Base-by-base conservation (phyloP, 768 basidiomycete genomes). In the Fomitopsis pulvina region DNA sequence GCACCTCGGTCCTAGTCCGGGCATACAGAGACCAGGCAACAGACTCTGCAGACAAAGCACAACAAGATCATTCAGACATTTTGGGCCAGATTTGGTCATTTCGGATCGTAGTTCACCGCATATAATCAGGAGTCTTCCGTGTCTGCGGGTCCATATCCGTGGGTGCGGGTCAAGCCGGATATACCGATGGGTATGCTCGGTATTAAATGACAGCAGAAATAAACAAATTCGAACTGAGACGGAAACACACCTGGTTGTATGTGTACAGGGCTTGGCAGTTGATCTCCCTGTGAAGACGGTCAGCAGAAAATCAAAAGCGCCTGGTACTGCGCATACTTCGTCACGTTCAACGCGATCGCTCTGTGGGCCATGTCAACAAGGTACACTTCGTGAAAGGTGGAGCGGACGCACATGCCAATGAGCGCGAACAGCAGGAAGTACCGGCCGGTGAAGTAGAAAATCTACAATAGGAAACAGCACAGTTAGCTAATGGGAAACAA, bases 181-280 rank as follows among this genome's bases (percentile, higher is more conserved):
- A 32, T 37, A 37, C 18, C n/a, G n/a, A n/a, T n/a, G n/a, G n/a
- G n/a, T n/a, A n/a, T 9, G n/a, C 32, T 34, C n/a, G 9, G n/a
- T 9, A n/a, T 34, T 34, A 34, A 34, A 9, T 34, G n/a, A 9
- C n/a, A n/a, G n/a, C 32, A 34, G 32, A n/a, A 34, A 34, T n/a
- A n/a, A 34, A 9, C 32, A 9, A n/a, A n/a, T n/a, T n/a, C n/a
- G n/a, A n/a, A n/a, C n/a, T n/a, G n/a, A n/a, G 32, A 34, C 32
- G 16, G n/a, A 4, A 16, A 26, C 41, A 14, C 30, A 37, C 51
- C 69, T 75, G 63, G 53, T 75, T 76, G 60, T 73, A 76, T 26
- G 71, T 68, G 60, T 77, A 76, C 55, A 77, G 50, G 5, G 68
- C 59, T 52, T 76, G 72, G 52, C 75, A 77, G 45, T 73, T 65